Evolutionary conservation across 306 rosid genomes (phyloP).

Genomic region (Pachyrhizus erosus): DNA sequence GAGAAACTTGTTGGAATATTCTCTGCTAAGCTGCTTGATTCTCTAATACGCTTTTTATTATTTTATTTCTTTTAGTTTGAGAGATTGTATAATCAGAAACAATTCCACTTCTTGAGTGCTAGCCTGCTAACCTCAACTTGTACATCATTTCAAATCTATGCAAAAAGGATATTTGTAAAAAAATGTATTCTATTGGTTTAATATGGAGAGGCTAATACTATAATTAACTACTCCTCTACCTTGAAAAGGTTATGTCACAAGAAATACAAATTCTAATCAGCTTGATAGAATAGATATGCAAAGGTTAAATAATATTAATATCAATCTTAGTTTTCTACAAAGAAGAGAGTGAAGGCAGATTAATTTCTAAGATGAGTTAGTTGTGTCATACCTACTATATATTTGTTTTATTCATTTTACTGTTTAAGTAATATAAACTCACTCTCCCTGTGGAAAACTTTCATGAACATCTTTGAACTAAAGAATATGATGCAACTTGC

Average conservation of each 20-base stretch:
- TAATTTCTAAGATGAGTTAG: not conserved
- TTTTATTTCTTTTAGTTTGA: not conserved
- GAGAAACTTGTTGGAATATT: not conserved
- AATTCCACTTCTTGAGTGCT: not conserved
- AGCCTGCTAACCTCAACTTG: not conserved
- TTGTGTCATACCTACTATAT: not conserved
- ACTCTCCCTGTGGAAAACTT: not conserved
- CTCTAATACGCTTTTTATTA: not conserved
- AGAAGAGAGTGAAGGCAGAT: not conserved
- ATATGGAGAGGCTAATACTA: not conserved
- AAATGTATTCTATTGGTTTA: not conserved
- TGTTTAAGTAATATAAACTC: not conserved
- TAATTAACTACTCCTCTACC: not conserved
- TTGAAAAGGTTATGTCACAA: not conserved
- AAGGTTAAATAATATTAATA: not conserved
- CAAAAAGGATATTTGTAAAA: not conserved
- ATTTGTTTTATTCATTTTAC: not conserved
- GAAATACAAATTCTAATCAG: not conserved
- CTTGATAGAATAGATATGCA: not conserved
- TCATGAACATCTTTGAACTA: constrained; percentile 2
- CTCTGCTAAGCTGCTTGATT: not conserved
- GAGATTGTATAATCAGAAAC: not conserved
- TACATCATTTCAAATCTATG: not conserved
- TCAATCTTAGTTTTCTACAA: not conserved
- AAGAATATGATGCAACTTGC: not conserved